phyloP scores from a whole-genome alignment of 768 basidiomycete genomes.

The Podaxis carcinomalis region DNA sequence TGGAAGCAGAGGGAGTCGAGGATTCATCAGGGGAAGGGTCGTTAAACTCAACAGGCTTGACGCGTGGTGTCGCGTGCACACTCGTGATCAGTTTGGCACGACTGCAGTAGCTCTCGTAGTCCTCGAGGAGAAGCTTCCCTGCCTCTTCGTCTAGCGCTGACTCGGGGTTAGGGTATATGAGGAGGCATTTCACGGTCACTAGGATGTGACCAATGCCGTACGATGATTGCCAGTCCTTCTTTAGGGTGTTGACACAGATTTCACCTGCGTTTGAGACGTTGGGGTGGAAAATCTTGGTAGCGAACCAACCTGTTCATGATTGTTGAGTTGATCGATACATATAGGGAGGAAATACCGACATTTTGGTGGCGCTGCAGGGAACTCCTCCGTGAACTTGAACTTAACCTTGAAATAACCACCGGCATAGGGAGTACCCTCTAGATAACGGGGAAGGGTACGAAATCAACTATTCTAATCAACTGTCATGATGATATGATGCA shows the following conservation, averaged over 20 bases:
- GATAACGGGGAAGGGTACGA: neutral
- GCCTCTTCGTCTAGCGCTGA: conserved; percentile 96
- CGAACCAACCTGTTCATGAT: conserved; percentile 65
- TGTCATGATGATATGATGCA: conserved; percentile 20
- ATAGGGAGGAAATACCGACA: conserved; percentile 46
- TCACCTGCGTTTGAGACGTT: conserved; percentile 89
- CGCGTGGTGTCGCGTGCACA: conserved; percentile 85
- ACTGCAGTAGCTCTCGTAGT: conserved; percentile 83
- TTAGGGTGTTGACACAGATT: conserved; percentile 95
- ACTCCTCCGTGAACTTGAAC: conserved; percentile 91
- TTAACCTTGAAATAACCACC: conserved; percentile 68
- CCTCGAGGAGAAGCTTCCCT: conserved; percentile 84
- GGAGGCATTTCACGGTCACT: conserved; percentile 89
- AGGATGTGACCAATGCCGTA: conserved; percentile 91
- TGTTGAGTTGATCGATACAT: neutral
- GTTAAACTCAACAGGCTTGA: conserved; percentile 69
- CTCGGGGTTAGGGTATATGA: conserved; percentile 96
- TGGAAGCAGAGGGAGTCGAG: conserved; percentile 14
- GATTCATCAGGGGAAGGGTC: conserved; percentile 27
- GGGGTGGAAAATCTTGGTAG: conserved; percentile 96
- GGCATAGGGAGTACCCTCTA: conserved; percentile 62
- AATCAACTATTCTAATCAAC: conserved; percentile 5
- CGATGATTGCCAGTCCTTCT: conserved; percentile 93
- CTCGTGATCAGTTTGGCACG: conserved; percentile 86
- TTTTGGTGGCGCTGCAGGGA: conserved; percentile 91